phyloP scores from a whole-genome alignment of 2,329 filamentous ascomycete genomes.

The Proliferodiscus dingleyae region DNA sequence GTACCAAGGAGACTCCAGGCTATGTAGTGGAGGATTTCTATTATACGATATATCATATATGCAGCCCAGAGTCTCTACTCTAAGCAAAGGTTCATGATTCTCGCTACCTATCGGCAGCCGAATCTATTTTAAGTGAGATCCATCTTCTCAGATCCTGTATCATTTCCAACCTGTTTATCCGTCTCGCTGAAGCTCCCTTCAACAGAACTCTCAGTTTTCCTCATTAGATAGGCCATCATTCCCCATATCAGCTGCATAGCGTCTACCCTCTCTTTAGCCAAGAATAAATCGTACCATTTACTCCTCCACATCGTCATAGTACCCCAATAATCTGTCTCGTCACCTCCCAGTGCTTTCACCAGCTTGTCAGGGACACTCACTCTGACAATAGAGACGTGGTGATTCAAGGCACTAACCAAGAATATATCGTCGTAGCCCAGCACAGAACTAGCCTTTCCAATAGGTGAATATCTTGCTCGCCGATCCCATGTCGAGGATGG shows the following conservation, averaged over 20 bases:
- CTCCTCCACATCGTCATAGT: conserved; percentile 51
- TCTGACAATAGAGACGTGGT: conserved; percentile 55
- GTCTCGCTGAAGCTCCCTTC: background rate
- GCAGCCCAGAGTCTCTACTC: background rate
- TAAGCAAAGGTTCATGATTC: background rate
- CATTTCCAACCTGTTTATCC: background rate
- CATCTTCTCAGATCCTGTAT: conserved; percentile 15
- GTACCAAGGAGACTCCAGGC: too few species aligned
- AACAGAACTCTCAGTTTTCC: conserved; percentile 23
- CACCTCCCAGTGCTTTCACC: conserved; percentile 50
- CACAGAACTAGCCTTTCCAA: conserved; percentile 45
- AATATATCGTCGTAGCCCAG: conserved; percentile 55
- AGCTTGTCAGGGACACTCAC: conserved; percentile 52
- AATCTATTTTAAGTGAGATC: conserved; percentile 15
- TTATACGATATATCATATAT: too few species aligned
- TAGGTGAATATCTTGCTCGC: conserved; percentile 52
- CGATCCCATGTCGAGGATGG: conserved; percentile 56
- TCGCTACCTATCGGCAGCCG: too few species aligned
- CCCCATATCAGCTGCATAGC: conserved; percentile 55
- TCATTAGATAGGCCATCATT: conserved; percentile 57
- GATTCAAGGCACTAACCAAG: conserved; percentile 55
- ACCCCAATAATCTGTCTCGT: conserved; percentile 33
- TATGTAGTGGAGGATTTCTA: too few species aligned
- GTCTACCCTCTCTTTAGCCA: conserved; percentile 47
- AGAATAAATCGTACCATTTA: conserved; percentile 57